A percentile compares a stretch with the other conserved stretches of the same genome.
phyloP scores from a whole-genome alignment of 306 rosid genomes.

The Nissolia schottii region DNA sequence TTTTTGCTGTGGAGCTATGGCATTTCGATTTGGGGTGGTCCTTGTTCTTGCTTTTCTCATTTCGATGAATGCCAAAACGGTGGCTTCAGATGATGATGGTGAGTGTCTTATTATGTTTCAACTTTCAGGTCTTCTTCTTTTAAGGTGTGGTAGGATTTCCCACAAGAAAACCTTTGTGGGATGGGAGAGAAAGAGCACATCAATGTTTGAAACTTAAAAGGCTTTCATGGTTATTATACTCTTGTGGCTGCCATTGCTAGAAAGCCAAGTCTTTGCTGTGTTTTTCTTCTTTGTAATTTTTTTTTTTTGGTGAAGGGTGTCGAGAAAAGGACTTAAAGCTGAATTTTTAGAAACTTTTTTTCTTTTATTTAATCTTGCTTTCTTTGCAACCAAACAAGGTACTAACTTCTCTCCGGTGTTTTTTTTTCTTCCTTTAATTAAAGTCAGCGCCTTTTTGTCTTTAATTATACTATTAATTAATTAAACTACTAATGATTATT shows the following conservation, averaged over 20 bases:
- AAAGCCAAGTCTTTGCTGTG: constrained; percentile 11
- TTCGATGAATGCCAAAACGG: constrained; percentile 41
- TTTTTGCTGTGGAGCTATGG: constrained; percentile 37
- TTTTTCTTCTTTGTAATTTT: neutral
- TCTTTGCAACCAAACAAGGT: constrained; percentile 29
- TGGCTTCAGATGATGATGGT: constrained; percentile 78
- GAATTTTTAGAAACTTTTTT: neutral
- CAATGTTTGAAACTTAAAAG: constrained; percentile 11
- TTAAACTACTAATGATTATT: no score
- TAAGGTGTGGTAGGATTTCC: neutral
- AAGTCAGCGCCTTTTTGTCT: constrained; percentile 23
- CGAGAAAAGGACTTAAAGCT: neutral
- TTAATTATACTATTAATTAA: no score
- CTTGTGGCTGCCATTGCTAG: constrained; percentile 10
- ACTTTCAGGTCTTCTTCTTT: neutral
- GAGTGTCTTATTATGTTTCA: constrained; percentile 30
- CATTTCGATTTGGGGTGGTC: constrained; percentile 47
- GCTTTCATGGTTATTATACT: neutral
- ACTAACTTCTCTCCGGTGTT: neutral
- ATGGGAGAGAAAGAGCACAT: neutral
- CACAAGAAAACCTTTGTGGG: neutral
- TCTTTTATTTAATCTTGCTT: neutral
- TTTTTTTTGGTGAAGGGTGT: constrained; percentile 16
- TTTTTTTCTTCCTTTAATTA: neutral
- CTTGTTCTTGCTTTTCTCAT: constrained; percentile 47